phyloP scores from a whole-genome alignment of 106 monocot species.

The Posidonia australis region DNA sequence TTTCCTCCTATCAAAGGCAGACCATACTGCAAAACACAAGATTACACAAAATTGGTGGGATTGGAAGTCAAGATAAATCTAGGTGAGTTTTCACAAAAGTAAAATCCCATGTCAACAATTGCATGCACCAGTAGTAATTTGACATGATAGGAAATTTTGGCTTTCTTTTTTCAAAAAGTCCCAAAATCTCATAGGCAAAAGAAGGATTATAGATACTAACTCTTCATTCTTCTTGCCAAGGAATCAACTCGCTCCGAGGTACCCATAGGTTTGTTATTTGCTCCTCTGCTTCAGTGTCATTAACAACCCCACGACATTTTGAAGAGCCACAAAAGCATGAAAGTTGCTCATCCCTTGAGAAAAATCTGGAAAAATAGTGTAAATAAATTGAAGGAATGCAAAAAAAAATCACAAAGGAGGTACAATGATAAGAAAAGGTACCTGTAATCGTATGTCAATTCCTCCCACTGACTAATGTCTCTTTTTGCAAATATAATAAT shows the following conservation, averaged over 20 bases:
- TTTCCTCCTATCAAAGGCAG: too few relatives aligned
- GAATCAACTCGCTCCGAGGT: slow-evolving; percentile 49
- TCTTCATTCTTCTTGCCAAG: slow-evolving; percentile 55
- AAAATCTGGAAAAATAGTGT: slow-evolving; percentile 51
- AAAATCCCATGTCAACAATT: too few relatives aligned
- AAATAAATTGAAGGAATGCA: neutral
- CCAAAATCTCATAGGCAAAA: neutral
- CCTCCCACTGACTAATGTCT: slow-evolving; percentile 83
- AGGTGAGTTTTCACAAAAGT: too few relatives aligned
- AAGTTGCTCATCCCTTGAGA: slow-evolving; percentile 75
- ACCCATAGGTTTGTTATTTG: slow-evolving; percentile 49
- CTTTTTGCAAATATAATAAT: slow-evolving; percentile 99
- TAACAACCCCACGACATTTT: slow-evolving; percentile 90
- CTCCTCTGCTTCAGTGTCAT: slow-evolving; percentile 70
- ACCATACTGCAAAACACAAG: too few relatives aligned
- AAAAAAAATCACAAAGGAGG: neutral
- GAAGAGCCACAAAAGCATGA: slow-evolving; percentile 84
- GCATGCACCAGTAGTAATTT: too few relatives aligned
- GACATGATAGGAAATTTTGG: too few relatives aligned
- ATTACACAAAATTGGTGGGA: too few relatives aligned
- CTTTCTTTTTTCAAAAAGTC: too few relatives aligned
- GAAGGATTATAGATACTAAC: neutral
- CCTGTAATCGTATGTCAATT: slow-evolving; percentile 97
- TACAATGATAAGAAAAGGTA: slow-evolving; percentile 6
- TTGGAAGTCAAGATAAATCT: too few relatives aligned